Evolutionary conservation across 495 filamentous ascomycete genomes (phyloP), one percentile per base, ranked within the genome.

Genomic region (Penicillium angulare): DNA sequence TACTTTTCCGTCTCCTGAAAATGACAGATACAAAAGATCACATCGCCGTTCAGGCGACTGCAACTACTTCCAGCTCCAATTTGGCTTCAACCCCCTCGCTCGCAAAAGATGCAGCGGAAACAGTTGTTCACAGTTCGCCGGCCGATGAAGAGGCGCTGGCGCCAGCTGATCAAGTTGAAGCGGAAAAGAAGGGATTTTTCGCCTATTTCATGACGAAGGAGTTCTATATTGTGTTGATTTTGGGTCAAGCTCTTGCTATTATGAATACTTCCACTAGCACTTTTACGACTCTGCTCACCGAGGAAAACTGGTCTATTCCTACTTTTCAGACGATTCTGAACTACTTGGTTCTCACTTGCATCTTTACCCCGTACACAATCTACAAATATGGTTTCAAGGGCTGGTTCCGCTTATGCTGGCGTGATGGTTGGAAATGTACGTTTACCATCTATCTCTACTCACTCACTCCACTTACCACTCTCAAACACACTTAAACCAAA

Each of bases 311-410:
- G 50, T 89, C 82, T 22, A 95, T 98, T 59, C 93, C 93, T n/a
- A 91, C 93, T 32, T 96, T 97, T 73, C 93, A 98, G 72, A 91
- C 89, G 3, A 83, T 97, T 60, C 91, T 96, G 77, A 95, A 89
- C 67, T 98, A 98, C 67, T 79, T 87, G 12, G 69, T 96, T n/a
- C 76, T 98, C 29, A 86, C 86, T 23, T 51, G 89, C 18, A 78
- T 96, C 50, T 98, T 93, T 72, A 85, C 90, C 15, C 80, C 84
- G 9, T 86, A 86, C 65, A 92, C 90, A 1, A 69, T 96, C 15
- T 92, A 95, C 74, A 77, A 76, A 38, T 90, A 92, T 65, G 93
- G 93, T 22, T 73, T 81, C 59, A 86, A 84, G 61, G 79, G 80
- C 57, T 95, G 86, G 77, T 58, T 77, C 47, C 62, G 69, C 33